Evolutionary conservation across 2,329 filamentous ascomycete genomes (phyloP).

Genomic region (Fusarium nodosum): DNA sequence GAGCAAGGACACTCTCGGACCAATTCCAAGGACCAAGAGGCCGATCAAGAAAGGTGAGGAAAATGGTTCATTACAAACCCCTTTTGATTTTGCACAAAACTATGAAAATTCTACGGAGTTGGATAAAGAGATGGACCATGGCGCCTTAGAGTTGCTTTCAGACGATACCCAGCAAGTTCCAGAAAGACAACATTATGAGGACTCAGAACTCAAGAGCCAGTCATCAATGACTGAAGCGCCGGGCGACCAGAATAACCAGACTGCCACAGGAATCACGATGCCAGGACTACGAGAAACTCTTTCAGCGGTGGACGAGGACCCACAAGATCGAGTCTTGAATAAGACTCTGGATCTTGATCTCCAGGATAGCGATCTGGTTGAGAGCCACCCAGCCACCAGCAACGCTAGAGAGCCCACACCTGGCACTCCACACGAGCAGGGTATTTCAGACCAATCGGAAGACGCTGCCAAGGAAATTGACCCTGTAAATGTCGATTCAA

Average conservation of each 20-base stretch:
- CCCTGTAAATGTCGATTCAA: slow-evolving; percentile 23
- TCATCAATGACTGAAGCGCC: slow-evolving; percentile 24
- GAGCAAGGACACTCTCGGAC: slow-evolving; percentile 57
- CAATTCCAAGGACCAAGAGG: slow-evolving; percentile 56
- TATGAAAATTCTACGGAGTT: slow-evolving; percentile 49
- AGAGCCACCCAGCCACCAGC: slow-evolving; percentile 13
- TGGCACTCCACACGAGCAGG: slow-evolving; percentile 17
- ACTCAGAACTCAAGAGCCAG: slow-evolving; percentile 45
- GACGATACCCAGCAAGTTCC: slow-evolving; percentile 47
- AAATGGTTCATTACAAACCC: slow-evolving; percentile 55
- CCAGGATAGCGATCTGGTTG: slow-evolving; percentile 4
- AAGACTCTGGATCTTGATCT: slow-evolving; percentile 1
- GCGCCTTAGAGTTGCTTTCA: slow-evolving; percentile 50
- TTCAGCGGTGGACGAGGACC: slow-evolving; percentile 25
- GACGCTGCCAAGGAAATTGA: slow-evolving; percentile 2
- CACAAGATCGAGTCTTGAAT: slow-evolving; percentile 7
- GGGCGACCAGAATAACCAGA: slow-evolving; percentile 28
- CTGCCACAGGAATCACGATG: slow-evolving; percentile 44
- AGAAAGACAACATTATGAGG: slow-evolving; percentile 36
- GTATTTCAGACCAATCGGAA: slow-evolving; percentile 30
- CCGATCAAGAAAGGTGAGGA: slow-evolving; percentile 62
- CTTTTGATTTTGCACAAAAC: slow-evolving; percentile 54
- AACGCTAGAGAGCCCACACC: slow-evolving; percentile 17
- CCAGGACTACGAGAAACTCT: slow-evolving; percentile 34
- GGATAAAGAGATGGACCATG: slow-evolving; percentile 46